Base-by-base conservation (phyloP, 441 rosid species). In the Lagerstroemia fauriei region DNA sequence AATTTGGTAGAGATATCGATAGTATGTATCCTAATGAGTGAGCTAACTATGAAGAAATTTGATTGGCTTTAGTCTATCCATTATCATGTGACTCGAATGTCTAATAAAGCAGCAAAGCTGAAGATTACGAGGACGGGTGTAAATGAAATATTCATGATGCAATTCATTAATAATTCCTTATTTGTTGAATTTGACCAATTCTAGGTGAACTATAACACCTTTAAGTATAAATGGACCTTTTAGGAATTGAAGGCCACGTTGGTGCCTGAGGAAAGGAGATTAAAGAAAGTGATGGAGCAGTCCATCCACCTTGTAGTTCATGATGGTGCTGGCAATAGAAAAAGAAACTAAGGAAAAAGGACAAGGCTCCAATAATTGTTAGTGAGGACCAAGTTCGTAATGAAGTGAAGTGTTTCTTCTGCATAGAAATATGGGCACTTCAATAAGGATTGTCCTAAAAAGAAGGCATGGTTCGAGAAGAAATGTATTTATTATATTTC, bases 151-250 rank as follows among this genome's bases (percentile, higher is more conserved):
- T 80, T 80, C 61, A 20, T 71, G 22, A 70, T 70, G 18, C 77
- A 80, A 29, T 50, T 80, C 29, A 80, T 70, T 24, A 13, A 71
- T 13, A 70, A 80, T 31, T 72, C 82, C 5, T 22, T 80, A 13
- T 69, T 66, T 80, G 38, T 69, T 80, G 69, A 80, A 24, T 80
- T 27, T 51, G 69, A 77, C 7, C 50, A 44, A 7, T 80, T 71
- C 41, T 48, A 80, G 34, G 31, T 79, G 1, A 69, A 68, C 27
- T 78, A 63, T 29, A 78, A 78, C 81, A 66, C 31, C 25, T 38
- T 79, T 31, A 79, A 79, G 81, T 75, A 79, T n/a, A 79, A 79
- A 53, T 79, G 81, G 66, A 53, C 51, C n/a, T 11, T 53, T 46
- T 20, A 17, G 12, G 56, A 73, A 47, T 18, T 71, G 17, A 0